Evolutionary conservation across 108 stramenopile genomes (phyloP).

Genomic region (Fragilaria radians): DNA sequence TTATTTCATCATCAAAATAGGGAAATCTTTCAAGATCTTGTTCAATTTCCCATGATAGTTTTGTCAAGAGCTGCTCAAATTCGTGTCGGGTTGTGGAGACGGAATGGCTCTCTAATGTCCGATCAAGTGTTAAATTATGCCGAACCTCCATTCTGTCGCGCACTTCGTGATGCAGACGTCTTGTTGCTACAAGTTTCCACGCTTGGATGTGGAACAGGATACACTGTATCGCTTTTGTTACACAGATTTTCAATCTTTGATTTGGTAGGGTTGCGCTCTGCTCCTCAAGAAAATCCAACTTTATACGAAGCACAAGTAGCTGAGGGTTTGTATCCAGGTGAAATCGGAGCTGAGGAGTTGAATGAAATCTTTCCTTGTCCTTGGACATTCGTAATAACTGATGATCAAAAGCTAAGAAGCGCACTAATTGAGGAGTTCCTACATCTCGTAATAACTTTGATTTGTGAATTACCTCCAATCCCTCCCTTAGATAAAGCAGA

Average conservation of each 20-base stretch:
- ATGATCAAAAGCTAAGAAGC: slow-evolving; percentile 35
- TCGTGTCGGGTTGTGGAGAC: slow-evolving; percentile 82
- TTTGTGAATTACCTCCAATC: slow-evolving; percentile 62
- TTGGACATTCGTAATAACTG: slow-evolving; percentile 57
- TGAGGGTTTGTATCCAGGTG: slow-evolving; percentile 39
- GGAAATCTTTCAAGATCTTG: slow-evolving; percentile 52
- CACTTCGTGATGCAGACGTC: slow-evolving; percentile 88
- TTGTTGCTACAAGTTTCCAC: slow-evolving; percentile 70
- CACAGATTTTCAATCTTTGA: slow-evolving; percentile 75
- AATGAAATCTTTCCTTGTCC: slow-evolving; percentile 29
- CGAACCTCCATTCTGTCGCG: slow-evolving; percentile 90
- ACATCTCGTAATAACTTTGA: slow-evolving; percentile 58
- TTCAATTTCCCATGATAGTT: slow-evolving; percentile 77
- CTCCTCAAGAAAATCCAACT: slow-evolving; percentile 41
- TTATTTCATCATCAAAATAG: slow-evolving; percentile 12
- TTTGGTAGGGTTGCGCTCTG: slow-evolving; percentile 43
- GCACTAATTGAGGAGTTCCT: slow-evolving; percentile 65
- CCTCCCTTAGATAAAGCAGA: slow-evolving; percentile 32
- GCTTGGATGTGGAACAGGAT: slow-evolving; percentile 35
- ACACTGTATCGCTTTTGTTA: slow-evolving; percentile 49
- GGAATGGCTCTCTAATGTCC: slow-evolving; percentile 86
- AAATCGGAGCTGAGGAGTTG: background rate
- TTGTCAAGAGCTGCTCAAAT: slow-evolving; percentile 78
- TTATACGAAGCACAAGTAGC: slow-evolving; percentile 48
- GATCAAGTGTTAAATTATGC: slow-evolving; percentile 85